Percentiles rank a stretch among this genome's conserved stretches.
These are phyloP conservation scores for Ogataea methylovora DNA, from an alignment of 805 yeast species.

Conservation along the genomic window DNA sequence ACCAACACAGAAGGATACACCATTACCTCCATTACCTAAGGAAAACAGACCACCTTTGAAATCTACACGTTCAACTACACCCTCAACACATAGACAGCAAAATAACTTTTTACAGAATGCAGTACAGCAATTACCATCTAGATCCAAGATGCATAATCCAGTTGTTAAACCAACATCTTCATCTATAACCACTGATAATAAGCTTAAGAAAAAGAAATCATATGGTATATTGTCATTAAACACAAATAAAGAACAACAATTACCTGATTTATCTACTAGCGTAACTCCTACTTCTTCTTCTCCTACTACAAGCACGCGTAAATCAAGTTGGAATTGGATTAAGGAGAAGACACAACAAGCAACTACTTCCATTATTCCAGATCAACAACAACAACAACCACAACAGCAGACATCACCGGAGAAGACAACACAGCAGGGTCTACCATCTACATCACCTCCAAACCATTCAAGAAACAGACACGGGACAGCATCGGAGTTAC, in stretches of 20 bases:
- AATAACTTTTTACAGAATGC: conserved; percentile 6
- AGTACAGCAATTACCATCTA: conserved; percentile 4
- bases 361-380: not conserved
- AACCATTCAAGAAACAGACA: conserved; percentile 21
- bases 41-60: not conserved
- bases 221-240: conserved; percentile 2
- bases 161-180: conserved; percentile 1
- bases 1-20: conserved; percentile 1
- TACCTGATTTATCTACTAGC: not conserved
- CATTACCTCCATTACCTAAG: not conserved
- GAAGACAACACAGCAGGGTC: not conserved
- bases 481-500: conserved; percentile 10
- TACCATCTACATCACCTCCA: conserved; percentile 4
- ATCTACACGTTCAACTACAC: conserved; percentile 1
- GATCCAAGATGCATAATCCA: too few species aligned
- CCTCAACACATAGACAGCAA: conserved; percentile 2
- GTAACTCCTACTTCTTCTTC: not conserved
- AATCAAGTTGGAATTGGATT: conserved; percentile 11
- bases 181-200: too few species aligned
- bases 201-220: conserved; percentile 8
- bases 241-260: not conserved
- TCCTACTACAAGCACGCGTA: conserved; percentile 2
- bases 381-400: conserved; percentile 5
- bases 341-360: conserved; percentile 1
- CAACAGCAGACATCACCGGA: not conserved